Percentiles rank a stretch among this genome's conserved stretches.
phyloP scores from a whole-genome alignment of 805 yeast genomes.

The Saturnispora bothae region DNA sequence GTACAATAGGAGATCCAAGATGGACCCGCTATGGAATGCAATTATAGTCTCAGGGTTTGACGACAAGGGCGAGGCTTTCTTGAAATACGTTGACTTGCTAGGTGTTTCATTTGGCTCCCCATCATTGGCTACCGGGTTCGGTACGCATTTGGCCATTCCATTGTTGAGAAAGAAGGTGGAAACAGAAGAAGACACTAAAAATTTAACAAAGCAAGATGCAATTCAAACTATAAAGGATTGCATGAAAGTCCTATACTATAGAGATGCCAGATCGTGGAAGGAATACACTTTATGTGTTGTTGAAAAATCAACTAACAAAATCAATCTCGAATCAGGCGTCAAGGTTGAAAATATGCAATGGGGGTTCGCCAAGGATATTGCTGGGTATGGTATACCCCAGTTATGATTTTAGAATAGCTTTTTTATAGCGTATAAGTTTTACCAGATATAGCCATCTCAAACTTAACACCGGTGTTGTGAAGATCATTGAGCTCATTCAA shows the following conservation, averaged over 20 bases:
- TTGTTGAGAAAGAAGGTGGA: conserved; percentile 77
- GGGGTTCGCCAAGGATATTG: conserved; percentile 81
- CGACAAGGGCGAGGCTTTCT: conserved; percentile 56
- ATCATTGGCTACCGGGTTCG: conserved; percentile 91
- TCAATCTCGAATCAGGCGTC: conserved; percentile 47
- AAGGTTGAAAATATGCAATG: conserved; percentile 71
- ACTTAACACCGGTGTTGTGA: conserved; percentile 32
- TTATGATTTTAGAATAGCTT: conserved; percentile 10
- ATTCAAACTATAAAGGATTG: conserved; percentile 66
- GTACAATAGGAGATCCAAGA: conserved; percentile 80
- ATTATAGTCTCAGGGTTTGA: conserved; percentile 83
- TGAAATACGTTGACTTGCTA: conserved; percentile 78
- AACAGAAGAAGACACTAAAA: conserved; percentile 61
- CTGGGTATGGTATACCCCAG: conserved; percentile 65
- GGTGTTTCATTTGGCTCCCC: conserved; percentile 90
- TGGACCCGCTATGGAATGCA: conserved; percentile 97
- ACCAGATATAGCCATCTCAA: conserved; percentile 50
- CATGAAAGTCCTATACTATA: conserved; percentile 89
- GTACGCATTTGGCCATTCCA: conserved; percentile 90
- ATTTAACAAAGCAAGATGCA: conserved; percentile 66
- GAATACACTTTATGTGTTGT: conserved; percentile 73
- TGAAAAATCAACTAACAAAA: conserved; percentile 47
- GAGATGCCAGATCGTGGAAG: conserved; percentile 92
- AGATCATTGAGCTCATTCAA: conserved; percentile 31
- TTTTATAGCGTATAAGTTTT: conserved; percentile 13